Evolutionary conservation across 2,329 filamentous ascomycete species (phyloP).

Genomic region (Chaetoscypha palmicola): DNA sequence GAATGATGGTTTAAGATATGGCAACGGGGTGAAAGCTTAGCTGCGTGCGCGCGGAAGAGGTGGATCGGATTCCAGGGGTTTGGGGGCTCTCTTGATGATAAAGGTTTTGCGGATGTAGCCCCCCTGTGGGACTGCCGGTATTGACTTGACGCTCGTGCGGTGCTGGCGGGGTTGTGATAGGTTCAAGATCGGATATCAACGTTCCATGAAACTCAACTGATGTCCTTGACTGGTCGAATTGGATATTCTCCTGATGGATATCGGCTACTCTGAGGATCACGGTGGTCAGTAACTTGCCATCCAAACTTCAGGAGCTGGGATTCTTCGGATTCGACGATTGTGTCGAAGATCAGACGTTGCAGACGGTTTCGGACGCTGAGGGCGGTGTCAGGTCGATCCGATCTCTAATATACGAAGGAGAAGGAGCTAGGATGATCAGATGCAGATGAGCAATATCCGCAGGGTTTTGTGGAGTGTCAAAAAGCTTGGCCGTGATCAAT

Average conservation of each 20-base stretch:
- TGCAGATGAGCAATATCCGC: slow-evolving; percentile 14
- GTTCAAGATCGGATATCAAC: slow-evolving; percentile 20
- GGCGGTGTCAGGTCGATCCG: slow-evolving; percentile 24
- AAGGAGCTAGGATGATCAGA: slow-evolving; percentile 11
- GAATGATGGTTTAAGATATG: slow-evolving; percentile 38
- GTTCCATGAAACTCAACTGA: slow-evolving; percentile 24
- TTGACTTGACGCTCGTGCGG: slow-evolving; percentile 19
- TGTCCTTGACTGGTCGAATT: slow-evolving; percentile 7
- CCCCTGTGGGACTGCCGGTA: slow-evolving; percentile 8
- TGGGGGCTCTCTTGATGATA: slow-evolving; percentile 26
- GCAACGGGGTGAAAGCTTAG: slow-evolving; percentile 35
- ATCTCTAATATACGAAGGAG: slow-evolving; percentile 14
- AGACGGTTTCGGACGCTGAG: slow-evolving; percentile 36
- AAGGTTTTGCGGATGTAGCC: slow-evolving; percentile 11
- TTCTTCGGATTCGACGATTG: slow-evolving; percentile 27
- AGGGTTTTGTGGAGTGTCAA: slow-evolving; percentile 13
- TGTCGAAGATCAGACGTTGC: slow-evolving; percentile 39
- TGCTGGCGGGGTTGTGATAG: slow-evolving; percentile 15
- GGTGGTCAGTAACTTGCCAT: slow-evolving; percentile 30
- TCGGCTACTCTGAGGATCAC: slow-evolving; percentile 10
- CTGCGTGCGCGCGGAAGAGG: slow-evolving; percentile 37
- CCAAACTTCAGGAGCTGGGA: slow-evolving; percentile 19
- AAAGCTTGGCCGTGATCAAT: slow-evolving; percentile 17
- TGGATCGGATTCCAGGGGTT: slow-evolving; percentile 31
- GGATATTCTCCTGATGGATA: not conserved